A percentile compares a stretch with the other conserved stretches of the same genome.
phyloP scores from a whole-genome alignment of 164 flowering plant species.

The Aristolochia contorta region DNA sequence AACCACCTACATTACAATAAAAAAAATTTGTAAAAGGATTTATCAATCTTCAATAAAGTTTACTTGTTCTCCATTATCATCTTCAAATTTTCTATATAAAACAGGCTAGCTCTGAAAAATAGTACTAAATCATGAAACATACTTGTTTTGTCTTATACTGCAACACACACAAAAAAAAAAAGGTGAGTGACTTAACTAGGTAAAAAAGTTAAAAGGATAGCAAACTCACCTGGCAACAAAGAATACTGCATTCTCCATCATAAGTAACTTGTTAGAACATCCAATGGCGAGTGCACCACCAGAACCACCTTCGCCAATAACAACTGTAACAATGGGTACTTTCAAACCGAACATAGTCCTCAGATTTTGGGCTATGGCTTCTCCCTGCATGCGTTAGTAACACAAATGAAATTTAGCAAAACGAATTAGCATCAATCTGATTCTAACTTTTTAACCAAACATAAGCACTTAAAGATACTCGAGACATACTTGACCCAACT shows the following conservation, averaged over 20 bases:
- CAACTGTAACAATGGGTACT: slow-evolving; percentile 85
- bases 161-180: background rate
- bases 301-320: slow-evolving; percentile 99
- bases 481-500: slow-evolving; percentile 72
- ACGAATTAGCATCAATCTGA: background rate
- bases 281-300: slow-evolving; percentile 99
- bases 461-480: background rate
- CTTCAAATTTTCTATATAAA: too few species aligned
- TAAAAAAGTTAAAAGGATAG: background rate
- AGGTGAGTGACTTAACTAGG: background rate
- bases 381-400: slow-evolving; percentile 50
- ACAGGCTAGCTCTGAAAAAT: background rate
- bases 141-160: background rate
- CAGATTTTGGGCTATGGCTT: slow-evolving; percentile 90
- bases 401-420: slow-evolving; percentile 2
- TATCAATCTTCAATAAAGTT: too few species aligned
- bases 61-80: too few species aligned
- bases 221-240: slow-evolving; percentile 87
- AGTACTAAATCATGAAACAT: background rate
- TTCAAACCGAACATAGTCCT: slow-evolving; percentile 86
- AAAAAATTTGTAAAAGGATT: too few species aligned
- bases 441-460: background rate
- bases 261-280: slow-evolving; percentile 77
- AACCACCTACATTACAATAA: too few species aligned
- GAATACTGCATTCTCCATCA: slow-evolving; percentile 98